Base-by-base conservation (phyloP, 1,284 basidiomycete species). In the Ceraceosorus bombacis region DNA sequence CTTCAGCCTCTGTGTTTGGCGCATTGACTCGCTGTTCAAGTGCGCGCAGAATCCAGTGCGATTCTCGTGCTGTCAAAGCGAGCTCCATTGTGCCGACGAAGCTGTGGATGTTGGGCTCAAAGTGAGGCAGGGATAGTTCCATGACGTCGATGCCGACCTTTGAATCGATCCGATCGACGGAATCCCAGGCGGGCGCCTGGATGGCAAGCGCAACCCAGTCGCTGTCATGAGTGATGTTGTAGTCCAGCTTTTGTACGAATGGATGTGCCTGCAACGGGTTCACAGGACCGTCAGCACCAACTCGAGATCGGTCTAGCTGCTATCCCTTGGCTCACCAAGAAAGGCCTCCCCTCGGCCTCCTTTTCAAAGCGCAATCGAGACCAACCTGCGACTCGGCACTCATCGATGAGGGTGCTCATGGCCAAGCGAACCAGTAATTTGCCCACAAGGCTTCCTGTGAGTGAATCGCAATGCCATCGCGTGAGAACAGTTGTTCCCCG, bases 151-250 rank as follows among this genome's bases (percentile, higher is more conserved):
- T 61, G 2, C 75, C 75, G 2, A 76, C 64, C 13, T 27, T 12
- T 5, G 27, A 15, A 12, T 9, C 10, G 36, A 36, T 36, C 51
- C n/a, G 9, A 8, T 41, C 51, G 4, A 1, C 36, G 4, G 57
- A 40, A 27, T 41, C 12, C n/a, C 3, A 41, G 41, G 37, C 54
- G 8, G 12, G n/a, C 7, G 2, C 15, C 39, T 56, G 50, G 46
- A 69, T 70, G 6, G 72, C 73, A 55, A 77, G 54, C 0, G 71
- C 67, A 17, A 77, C 70, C 72, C 72, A 77, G 41, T 74, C 67
- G 12, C 60, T 59, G 49, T 77, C 75, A 53, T 77, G 75, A 9
- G 72, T 65, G 36, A 76, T 54, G 57, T 77, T 77, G 58, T 63
- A 73, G 59, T 76, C 75, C 15, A 68, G 54, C 54, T n/a, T 17